Evolutionary conservation across 805 yeast species (phyloP).

Genomic region (Lipomyces orientalis): DNA sequence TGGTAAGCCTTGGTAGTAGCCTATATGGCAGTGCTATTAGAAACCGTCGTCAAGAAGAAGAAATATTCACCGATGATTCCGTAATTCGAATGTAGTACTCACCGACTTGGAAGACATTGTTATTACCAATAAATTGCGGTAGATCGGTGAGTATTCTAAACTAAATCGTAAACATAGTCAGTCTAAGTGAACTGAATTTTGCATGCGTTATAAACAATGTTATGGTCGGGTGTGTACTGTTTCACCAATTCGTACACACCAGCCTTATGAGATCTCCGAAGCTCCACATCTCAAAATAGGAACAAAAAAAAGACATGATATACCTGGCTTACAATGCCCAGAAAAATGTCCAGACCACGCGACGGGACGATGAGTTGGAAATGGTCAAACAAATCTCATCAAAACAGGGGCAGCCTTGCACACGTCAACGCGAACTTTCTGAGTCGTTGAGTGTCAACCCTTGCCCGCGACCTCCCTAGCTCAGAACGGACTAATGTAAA

Average conservation of each 20-base stretch:
- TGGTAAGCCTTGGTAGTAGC: constrained; percentile 35
- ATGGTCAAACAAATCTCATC: not conserved
- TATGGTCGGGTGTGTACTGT: too few species aligned
- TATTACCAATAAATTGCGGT: not conserved
- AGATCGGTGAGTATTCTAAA: not conserved
- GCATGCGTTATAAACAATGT: not conserved
- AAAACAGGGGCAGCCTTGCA: not conserved
- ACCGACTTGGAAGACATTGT: constrained; percentile 33
- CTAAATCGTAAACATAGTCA: not conserved
- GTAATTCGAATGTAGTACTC: not conserved
- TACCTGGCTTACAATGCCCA: not conserved
- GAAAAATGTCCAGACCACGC: not conserved
- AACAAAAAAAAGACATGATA: not conserved
- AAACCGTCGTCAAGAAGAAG: not conserved
- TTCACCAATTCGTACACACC: too few species aligned
- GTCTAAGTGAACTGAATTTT: not conserved
- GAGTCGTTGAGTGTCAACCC: not conserved
- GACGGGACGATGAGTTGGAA: not conserved
- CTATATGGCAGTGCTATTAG: constrained; percentile 6
- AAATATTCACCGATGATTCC: not conserved
- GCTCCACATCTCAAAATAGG: not conserved
- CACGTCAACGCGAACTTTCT: not conserved
- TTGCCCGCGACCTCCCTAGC: not conserved
- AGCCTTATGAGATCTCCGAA: too few species aligned
- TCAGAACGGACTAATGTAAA: constrained; percentile 1